phyloP scores from a whole-genome alignment of 345 rosid species.

The Gossypium sturtianum region DNA sequence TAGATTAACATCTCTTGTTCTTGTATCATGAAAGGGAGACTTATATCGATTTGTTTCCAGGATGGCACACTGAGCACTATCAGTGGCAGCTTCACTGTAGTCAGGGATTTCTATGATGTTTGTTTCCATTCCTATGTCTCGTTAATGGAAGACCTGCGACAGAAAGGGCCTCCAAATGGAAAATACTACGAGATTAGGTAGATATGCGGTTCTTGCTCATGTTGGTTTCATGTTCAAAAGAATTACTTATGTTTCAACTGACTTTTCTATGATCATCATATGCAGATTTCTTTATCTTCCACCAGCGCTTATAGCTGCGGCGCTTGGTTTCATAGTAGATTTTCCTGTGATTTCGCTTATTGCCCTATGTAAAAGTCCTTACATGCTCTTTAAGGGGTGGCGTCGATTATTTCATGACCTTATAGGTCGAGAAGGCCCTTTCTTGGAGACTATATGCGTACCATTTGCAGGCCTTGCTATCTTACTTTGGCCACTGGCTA shows the following conservation, averaged over 20 bases:
- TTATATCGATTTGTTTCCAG: conserved; percentile 30
- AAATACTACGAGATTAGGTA: conserved; percentile 86
- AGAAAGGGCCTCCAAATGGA: conserved; percentile 37
- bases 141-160: conserved; percentile 60
- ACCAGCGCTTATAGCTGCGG: conserved; percentile 55
- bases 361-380: conserved; percentile 77
- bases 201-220: not conserved
- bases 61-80: conserved; percentile 85
- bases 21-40: conserved; percentile 10
- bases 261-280: conserved; percentile 1
- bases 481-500: conserved; percentile 95
- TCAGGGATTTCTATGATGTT: conserved; percentile 69
- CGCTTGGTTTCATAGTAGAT: conserved; percentile 63
- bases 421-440: conserved; percentile 95
- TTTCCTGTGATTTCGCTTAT: conserved; percentile 59
- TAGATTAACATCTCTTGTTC: not conserved
- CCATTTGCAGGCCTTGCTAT: conserved; percentile 96
- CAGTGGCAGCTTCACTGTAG: conserved; percentile 51
- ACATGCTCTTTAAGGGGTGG: conserved; percentile 96
- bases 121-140: conserved; percentile 73
- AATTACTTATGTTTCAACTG: not conserved
- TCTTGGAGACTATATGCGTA: conserved; percentile 92
- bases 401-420: conserved; percentile 84
- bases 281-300: conserved; percentile 70
- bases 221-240: no score